These are phyloP conservation scores for Leptographium flavum DNA, from an alignment of 2,329 filamentous ascomycete species.

Conservation along the genomic window DNA sequence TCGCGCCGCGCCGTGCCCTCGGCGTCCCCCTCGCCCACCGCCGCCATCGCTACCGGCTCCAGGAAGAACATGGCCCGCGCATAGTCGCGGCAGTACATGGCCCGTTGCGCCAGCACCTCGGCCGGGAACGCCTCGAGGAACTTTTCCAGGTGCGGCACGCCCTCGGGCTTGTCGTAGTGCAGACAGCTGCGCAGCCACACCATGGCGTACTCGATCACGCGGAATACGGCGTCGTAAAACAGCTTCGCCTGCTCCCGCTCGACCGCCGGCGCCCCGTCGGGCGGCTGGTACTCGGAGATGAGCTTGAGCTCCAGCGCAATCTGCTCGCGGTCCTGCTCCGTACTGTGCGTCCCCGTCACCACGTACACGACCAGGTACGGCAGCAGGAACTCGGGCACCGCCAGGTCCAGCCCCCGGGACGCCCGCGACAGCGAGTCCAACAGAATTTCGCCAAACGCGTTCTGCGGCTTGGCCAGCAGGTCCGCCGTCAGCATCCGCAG, in stretches of 20 bases:
- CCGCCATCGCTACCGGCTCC: constrained; percentile 57
- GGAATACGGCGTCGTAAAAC: constrained; percentile 83
- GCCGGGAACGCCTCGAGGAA: constrained; percentile 52
- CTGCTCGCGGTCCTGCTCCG: constrained; percentile 42
- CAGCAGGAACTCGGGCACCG: constrained; percentile 75
- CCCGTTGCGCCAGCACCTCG: constrained; percentile 62
- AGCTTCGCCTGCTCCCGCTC: constrained; percentile 65
- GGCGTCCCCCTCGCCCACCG: constrained; percentile 26
- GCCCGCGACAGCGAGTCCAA: constrained; percentile 73
- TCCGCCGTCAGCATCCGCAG: constrained; percentile 68
- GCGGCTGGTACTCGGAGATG: constrained; percentile 51
- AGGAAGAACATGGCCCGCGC: constrained; percentile 85
- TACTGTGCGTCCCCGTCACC: constrained; percentile 45
- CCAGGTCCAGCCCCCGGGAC: constrained; percentile 72
- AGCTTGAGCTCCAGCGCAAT: constrained; percentile 60
- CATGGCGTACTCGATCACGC: constrained; percentile 80
- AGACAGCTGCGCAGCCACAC: constrained; percentile 67
- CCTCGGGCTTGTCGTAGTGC: constrained; percentile 53
- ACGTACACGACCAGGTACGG: constrained; percentile 79
- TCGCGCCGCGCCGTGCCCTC: constrained; percentile 31
- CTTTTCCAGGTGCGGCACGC: constrained; percentile 31
- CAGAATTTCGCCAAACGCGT: constrained; percentile 57
- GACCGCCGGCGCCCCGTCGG: constrained; percentile 36
- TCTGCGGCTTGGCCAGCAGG: constrained; percentile 64
- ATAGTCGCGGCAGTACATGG: constrained; percentile 89